A percentile compares a stretch with the other conserved stretches of the same genome.
Conservation (phyloP, 768 basidiomycete species). For the Lentinula sp. region DNA sequence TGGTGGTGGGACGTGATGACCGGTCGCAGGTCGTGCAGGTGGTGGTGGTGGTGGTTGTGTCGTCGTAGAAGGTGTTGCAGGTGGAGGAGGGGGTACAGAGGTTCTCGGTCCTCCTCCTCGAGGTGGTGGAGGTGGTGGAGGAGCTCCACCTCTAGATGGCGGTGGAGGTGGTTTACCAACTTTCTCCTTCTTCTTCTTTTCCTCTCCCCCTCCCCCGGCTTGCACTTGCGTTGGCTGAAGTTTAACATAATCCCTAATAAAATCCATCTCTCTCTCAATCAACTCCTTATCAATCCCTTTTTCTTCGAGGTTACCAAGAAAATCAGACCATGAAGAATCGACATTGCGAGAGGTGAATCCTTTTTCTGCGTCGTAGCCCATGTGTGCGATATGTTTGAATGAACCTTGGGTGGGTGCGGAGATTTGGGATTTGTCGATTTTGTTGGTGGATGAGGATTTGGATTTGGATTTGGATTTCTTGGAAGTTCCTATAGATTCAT, state of each 20-base stretch:
- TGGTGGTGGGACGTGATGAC: conserved; percentile 30
- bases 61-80: conserved; percentile 38
- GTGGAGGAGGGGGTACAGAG: conserved; percentile 36
- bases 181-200: conserved; percentile 10
- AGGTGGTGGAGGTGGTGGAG: conserved; percentile 17
- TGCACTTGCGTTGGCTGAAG: conserved; percentile 18
- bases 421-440: conserved; percentile 91
- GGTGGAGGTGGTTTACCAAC: conserved; percentile 27
- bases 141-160: conserved; percentile 8
- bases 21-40: conserved; percentile 20
- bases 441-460: conserved; percentile 38
- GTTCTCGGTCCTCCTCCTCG: conserved; percentile 9
- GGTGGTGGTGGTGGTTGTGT: conserved; percentile 31
- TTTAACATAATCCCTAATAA: conserved; percentile 79
- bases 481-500: no score
- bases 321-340: conserved; percentile 80
- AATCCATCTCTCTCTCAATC: conserved; percentile 76
- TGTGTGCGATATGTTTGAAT: conserved; percentile 89
- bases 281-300: conserved; percentile 63
- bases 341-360: conserved; percentile 86
- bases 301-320: conserved; percentile 60
- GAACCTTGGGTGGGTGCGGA: conserved; percentile 67
- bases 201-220: conserved; percentile 32
- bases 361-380: conserved; percentile 85
- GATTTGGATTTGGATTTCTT: conserved; percentile 34